Evolutionary conservation across 345 rosid genomes (phyloP).

Genomic region (Gossypium turneri): DNA sequence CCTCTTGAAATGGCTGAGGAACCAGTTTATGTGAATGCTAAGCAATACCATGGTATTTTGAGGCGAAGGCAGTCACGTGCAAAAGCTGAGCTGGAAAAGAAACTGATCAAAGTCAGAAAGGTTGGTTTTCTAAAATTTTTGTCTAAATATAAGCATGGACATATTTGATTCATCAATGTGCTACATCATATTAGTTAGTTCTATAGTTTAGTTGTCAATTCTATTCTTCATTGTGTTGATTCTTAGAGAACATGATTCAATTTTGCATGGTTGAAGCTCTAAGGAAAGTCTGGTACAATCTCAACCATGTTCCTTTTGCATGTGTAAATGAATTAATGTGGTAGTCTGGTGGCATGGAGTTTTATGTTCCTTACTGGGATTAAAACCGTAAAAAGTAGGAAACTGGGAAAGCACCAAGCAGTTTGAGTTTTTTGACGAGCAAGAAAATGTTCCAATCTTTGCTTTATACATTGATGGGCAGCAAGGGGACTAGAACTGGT

Average conservation of each 20-base stretch:
- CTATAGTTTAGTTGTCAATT: neutral
- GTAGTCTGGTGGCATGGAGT: neutral
- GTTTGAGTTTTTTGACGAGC: neutral
- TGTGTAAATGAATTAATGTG: neutral
- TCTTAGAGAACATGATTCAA: neutral
- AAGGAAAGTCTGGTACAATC: neutral
- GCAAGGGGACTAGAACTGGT: neutral
- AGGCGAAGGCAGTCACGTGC: constrained; percentile 69
- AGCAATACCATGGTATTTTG: constrained; percentile 61
- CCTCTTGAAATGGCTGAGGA: constrained; percentile 61
- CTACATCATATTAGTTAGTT: neutral
- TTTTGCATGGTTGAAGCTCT: neutral
- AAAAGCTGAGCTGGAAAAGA: constrained; percentile 62
- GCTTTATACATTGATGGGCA: neutral
- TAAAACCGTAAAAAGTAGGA: neutral
- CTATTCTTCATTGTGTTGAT: constrained; percentile 3
- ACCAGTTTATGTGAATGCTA: constrained; percentile 32
- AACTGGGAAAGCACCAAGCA: neutral
- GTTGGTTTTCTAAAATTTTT: constrained; percentile 22
- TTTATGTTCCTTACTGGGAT: neutral
- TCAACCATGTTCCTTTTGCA: constrained; percentile 1
- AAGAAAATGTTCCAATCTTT: neutral
- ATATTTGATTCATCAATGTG: neutral
- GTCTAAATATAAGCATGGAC: neutral
- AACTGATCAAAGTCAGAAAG: constrained; percentile 48